A percentile compares a stretch with the other conserved stretches of the same genome.
phyloP scores from a whole-genome alignment of 2,329 filamentous ascomycete species.

The Cordyceps tenuipes region DNA sequence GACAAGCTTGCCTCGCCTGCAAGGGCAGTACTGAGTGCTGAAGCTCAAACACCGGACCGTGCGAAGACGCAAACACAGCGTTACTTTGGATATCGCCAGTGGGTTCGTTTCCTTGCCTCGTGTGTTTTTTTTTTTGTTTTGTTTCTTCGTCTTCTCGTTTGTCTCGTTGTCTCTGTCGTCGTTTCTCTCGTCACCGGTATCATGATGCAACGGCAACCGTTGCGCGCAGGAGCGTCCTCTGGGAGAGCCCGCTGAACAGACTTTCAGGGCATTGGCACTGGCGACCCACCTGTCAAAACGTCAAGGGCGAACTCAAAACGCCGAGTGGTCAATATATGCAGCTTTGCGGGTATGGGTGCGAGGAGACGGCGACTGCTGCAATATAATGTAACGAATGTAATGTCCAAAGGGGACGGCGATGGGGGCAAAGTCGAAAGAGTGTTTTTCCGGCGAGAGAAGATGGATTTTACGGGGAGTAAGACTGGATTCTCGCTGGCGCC shows the following conservation, averaged over 20 bases:
- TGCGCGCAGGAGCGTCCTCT: not conserved
- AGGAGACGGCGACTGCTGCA: not conserved
- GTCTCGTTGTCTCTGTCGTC: no score
- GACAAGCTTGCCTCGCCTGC: not conserved
- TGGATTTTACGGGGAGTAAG: not conserved
- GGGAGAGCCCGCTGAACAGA: not conserved
- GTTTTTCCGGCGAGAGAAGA: not conserved
- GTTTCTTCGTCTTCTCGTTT: no score
- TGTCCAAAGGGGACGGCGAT: not conserved
- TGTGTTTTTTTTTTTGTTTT: not conserved
- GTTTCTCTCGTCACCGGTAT: not conserved
- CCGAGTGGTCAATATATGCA: not conserved
- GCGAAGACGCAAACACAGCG: not conserved
- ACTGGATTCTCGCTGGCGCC: not conserved
- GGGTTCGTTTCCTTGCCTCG: not conserved
- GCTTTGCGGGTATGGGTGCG: not conserved
- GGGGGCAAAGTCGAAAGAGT: not conserved
- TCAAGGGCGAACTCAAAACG: not conserved
- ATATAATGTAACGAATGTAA: slow-evolving; percentile 1
- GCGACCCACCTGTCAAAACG: slow-evolving; percentile 9
- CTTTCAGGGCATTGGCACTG: not conserved
- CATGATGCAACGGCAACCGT: not conserved
- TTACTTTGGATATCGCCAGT: not conserved
- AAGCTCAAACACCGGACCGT: not conserved
- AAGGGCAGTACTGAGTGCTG: not conserved